Base-by-base conservation (phyloP, 306 rosid genomes). In the Sicyos edulis region DNA sequence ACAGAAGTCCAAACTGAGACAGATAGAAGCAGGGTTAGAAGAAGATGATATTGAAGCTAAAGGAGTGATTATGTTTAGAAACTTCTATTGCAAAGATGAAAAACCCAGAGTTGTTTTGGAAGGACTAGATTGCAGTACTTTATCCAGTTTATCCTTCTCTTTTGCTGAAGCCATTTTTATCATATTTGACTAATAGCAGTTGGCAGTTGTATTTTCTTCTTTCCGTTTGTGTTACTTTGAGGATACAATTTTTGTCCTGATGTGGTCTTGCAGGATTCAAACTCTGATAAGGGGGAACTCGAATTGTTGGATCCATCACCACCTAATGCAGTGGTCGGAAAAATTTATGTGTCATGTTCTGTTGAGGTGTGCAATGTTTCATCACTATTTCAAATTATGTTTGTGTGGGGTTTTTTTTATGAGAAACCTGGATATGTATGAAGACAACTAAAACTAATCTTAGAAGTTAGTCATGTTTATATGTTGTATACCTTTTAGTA, bases 241-340 rank as follows among this genome's bases (percentile, higher is more conserved):
- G n/a, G 29, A 24, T 56, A 74, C 80, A 52, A 29, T 61, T 51
- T 75, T 24, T 67, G 11, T 52, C 49, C 60, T 75, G 68, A 20
- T 79, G 60, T 78, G 78, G 53, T 73, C 13, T 55, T 83, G 74
- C 88, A 93, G 98, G 91, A 81, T 75, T 67, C 80, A 64, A 85
- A 85, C 74, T 84, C 92, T 19, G 83, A 85, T 65, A 49, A 4
- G 54, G 89, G 85, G 81, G 74, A 19, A 34, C 57, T 88, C 53
- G 75, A 88, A 81, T 82, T 93, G 70, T 88, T 88, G 52, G 89
- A 93, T 83, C 95, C 98, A 80, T 83, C 96, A 7, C 72, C 83
- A 55, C 83, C 92, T 47, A 84, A 77, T 57, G 77, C 72, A 74
- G 89, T 85, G 57, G 98, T 87, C 37, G 98, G 98, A 58, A 83